phyloP scores from a whole-genome alignment of 2,329 filamentous ascomycete genomes.

The Hymenoscyphus scutula region DNA sequence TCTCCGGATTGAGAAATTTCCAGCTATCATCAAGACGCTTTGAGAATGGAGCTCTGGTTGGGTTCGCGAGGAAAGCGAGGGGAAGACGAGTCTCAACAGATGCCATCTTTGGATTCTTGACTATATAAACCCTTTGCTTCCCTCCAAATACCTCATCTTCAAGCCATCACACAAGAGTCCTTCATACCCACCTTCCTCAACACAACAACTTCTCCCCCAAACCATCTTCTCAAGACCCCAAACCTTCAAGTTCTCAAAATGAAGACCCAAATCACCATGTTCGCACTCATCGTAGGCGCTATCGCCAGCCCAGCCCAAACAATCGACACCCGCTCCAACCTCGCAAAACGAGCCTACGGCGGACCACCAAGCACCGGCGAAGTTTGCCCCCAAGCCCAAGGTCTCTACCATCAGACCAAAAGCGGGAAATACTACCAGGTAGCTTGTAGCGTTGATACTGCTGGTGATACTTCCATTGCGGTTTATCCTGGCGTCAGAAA shows the following conservation, averaged over 20 bases:
- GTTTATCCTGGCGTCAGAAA: background rate
- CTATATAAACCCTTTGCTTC: no score
- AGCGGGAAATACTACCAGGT: background rate
- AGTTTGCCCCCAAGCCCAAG: background rate
- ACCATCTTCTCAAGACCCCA: background rate
- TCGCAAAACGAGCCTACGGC: background rate
- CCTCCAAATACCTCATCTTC: no score
- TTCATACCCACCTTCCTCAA: no score
- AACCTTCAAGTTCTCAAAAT: background rate
- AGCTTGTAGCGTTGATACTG: background rate
- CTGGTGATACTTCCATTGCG: background rate
- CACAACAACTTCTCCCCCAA: background rate
- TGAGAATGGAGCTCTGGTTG: no score
- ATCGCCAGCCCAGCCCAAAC: background rate
- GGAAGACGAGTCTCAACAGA: no score
- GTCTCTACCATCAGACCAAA: background rate
- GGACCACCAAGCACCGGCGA: background rate
- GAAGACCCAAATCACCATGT: background rate
- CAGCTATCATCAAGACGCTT: no score
- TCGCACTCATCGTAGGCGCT: background rate
- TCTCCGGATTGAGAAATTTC: no score
- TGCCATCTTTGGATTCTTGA: no score
- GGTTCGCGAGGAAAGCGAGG: no score
- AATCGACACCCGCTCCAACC: background rate
- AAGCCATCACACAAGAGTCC: background rate